Evolutionary conservation across 2,329 filamentous ascomycete genomes (phyloP), one percentile per base, ranked within the genome.

Genomic region (Taxawa tesnikishii): DNA sequence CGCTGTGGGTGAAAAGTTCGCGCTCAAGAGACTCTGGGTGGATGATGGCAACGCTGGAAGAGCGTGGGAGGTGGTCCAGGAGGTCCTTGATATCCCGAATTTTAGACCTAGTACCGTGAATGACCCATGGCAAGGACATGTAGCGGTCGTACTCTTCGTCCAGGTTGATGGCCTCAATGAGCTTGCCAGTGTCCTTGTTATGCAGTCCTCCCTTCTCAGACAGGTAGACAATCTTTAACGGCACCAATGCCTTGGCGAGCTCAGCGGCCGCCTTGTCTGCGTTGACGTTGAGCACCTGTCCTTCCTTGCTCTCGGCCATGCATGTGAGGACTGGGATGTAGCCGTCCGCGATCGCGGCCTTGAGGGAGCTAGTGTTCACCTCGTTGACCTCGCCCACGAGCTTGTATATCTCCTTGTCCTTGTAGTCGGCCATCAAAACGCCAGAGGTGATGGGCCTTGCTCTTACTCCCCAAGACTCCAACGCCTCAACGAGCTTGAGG

Each of bases 1-100:
- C 88, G 8, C 84, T 90, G 59, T 96, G 85, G 11, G 88, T 96
- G 60, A 96, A 94, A 5, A 96, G 66, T 58, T 98, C 90, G 63
- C 92, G 94, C 61, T 96, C 87, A 26, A 98, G 69, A 55, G 93
- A 87, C 42, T 83, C 85, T 2, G 90, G 88, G 60, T 96, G 87
- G 46, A 96, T 98, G 50, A 98, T 96, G 39, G 90, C 90, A 30
- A 98, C 88, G 47, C 83, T 93, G 12, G 88, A 94, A 35, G 83
- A 88, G 47, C 83, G 79, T 31, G 90, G 90, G 12, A 98, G 73
- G 30, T 82, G 79, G 46, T 84, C 83, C 32, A 98, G 65, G 16
- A 98, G 71, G 37, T 93, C 85, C 68, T 94, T 93, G 62, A 93
- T 92, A 63, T 98, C 85, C 62, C 82, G 83, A 58, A 98, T 96